A percentile compares a stretch with the other conserved stretches of the same genome.
phyloP scores from a whole-genome alignment of 2,329 filamentous ascomycete genomes.

The Botrytis fabae region DNA sequence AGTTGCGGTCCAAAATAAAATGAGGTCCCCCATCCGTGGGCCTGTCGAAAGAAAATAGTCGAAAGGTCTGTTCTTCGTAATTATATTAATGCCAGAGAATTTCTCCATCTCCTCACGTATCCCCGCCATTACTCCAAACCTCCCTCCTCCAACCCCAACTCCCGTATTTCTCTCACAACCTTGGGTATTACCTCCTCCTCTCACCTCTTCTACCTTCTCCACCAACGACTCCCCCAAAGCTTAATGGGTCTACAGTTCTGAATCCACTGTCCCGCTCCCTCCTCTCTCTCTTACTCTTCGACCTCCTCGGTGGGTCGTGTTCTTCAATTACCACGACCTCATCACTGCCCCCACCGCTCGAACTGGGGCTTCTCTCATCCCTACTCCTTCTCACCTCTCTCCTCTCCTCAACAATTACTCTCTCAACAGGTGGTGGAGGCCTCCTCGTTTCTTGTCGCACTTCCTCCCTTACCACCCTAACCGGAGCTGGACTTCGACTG shows the following conservation, averaged over 20 bases:
- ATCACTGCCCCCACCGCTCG: conserved; percentile 33
- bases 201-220: conserved; percentile 33
- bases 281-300: conserved; percentile 35
- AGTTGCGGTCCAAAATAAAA: neutral
- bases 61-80: neutral
- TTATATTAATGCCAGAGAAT: neutral
- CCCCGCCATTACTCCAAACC: neutral
- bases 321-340: conserved; percentile 43
- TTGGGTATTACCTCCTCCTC: conserved; percentile 26
- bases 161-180: neutral
- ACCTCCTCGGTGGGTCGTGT: conserved; percentile 39
- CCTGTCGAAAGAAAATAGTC: neutral
- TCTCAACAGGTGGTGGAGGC: conserved; percentile 32
- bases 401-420: conserved; percentile 39
- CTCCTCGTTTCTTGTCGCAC: conserved; percentile 15
- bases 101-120: neutral
- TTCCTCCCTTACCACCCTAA: conserved; percentile 33
- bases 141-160: neutral
- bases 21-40: neutral
- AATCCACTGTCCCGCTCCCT: conserved; percentile 37
- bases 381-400: conserved; percentile 33
- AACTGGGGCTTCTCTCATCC: conserved; percentile 25
- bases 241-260: conserved; percentile 39
- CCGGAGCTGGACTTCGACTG: conserved; percentile 24
- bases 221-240: conserved; percentile 37